Evolutionary conservation across 139 green algal species (phyloP).

Genomic region (Chlorella sp.): DNA sequence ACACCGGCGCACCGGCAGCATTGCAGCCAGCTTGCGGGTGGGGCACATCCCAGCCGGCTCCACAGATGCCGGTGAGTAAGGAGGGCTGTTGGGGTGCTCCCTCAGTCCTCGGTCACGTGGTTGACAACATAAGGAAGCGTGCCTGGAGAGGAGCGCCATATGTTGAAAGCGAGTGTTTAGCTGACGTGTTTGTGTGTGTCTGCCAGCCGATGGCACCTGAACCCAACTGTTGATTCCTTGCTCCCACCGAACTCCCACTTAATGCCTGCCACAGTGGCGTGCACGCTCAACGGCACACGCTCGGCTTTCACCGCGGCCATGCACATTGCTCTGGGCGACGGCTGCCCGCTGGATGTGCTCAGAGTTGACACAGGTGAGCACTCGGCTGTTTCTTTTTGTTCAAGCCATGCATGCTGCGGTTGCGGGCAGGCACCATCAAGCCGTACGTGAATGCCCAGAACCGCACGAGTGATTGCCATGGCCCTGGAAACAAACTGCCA

Average conservation of each 20-base stretch:
- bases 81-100: not conserved
- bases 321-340: constrained; percentile 89
- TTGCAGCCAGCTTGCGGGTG: constrained; percentile 61
- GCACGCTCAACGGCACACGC: constrained; percentile 82
- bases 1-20: constrained; percentile 1
- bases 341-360: constrained; percentile 76
- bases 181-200: not conserved
- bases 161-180: not conserved
- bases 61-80: constrained; percentile 73
- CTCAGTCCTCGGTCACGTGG: no score
- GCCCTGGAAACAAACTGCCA: no score
- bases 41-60: constrained; percentile 86
- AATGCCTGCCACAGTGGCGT: constrained; percentile 60
- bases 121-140: no score
- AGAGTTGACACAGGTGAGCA: constrained; percentile 52
- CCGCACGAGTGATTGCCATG: no score
- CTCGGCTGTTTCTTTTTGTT: not conserved
- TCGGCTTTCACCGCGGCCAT: constrained; percentile 78
- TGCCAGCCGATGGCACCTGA: not conserved
- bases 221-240: not conserved
- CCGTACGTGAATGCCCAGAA: no score
- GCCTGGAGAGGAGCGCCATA: no score
- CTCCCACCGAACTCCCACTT: not conserved
- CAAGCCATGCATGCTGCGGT: not conserved
- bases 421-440: not conserved